Percentiles rank a stretch among this genome's conserved stretches.
Conservation (phyloP, 1,284 basidiomycete species). For the Ceratobasidium papillatum region DNA sequence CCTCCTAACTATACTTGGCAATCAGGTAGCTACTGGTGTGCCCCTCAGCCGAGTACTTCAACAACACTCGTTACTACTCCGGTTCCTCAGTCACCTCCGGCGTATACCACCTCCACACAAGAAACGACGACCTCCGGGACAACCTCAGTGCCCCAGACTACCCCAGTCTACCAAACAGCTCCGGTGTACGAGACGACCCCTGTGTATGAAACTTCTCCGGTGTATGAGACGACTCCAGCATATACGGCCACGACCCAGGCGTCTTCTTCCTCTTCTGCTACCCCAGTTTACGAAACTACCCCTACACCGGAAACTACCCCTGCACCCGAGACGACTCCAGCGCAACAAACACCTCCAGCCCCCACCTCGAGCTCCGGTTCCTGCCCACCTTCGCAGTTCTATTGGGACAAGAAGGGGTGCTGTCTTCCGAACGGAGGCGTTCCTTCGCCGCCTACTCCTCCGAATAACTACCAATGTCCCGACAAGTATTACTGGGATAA, state of each 20-base stretch:
- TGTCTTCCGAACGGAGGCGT: conserved; percentile 20
- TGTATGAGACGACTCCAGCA: neutral
- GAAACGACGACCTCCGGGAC: conserved; percentile 2
- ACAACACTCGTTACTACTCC: conserved; percentile 1
- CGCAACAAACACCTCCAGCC: neutral
- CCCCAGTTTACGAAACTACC: neutral
- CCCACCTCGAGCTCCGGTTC: conserved; percentile 2
- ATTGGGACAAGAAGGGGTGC: conserved; percentile 18
- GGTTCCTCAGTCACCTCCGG: neutral
- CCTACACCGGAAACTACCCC: neutral
- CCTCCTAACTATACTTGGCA: conserved; percentile 28
- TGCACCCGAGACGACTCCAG: neutral
- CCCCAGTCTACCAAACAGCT: neutral
- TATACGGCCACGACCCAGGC: neutral
- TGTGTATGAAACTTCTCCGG: neutral
- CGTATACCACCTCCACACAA: neutral
- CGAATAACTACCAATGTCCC: conserved; percentile 20
- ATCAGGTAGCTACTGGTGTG: conserved; percentile 10
- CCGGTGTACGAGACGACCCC: neutral
- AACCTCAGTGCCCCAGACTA: conserved; percentile 4
- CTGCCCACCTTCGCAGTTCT: conserved; percentile 22
- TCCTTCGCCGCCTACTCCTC: conserved; percentile 23
- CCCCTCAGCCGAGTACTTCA: conserved; percentile 12
- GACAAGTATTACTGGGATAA: conserved; percentile 2
- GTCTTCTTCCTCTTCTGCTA: neutral